Evolutionary conservation across 78 protist genomes (phyloP), one percentile per base, ranked within the genome.

Genomic region (Pigoraptor vietnamica): DNA sequence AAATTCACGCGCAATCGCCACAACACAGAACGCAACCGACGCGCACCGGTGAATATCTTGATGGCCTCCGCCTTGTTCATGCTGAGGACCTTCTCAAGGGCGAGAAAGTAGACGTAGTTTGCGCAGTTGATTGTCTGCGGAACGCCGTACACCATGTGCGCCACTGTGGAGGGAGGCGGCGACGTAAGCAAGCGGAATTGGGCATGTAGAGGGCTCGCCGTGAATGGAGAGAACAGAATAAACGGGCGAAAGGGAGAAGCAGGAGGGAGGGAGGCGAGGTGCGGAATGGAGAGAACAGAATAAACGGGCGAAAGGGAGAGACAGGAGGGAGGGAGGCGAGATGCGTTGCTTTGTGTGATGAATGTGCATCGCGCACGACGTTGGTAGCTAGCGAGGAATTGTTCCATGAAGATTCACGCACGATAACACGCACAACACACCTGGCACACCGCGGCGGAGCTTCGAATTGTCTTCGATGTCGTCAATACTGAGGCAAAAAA

Each of bases 381-480:
- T n/a, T n/a, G n/a, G n/a, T n/a, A n/a, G n/a, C n/a, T n/a, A n/a
- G n/a, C n/a, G n/a, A n/a, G n/a, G n/a, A n/a, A n/a, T n/a, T n/a
- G n/a, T n/a, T n/a, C n/a, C n/a, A n/a, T n/a, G n/a, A n/a, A n/a
- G n/a, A n/a, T n/a, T n/a, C n/a, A n/a, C n/a, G n/a, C n/a, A n/a
- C n/a, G n/a, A n/a, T n/a, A n/a, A n/a, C n/a, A n/a, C n/a, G n/a
- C n/a, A n/a, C n/a, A n/a, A 88, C 87, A 1, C 1, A 90, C 92
- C 91, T 0, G 97, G 98, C 24, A 89, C 79, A 34, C 98, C 98
- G 33, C 99, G 94, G 79, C 99, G 94, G n/a, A 98, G 95, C 37
- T 83, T 90, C 1, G 98, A 95, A 56, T 94, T 94, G 93, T 98
- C 99, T 92, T 98, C 97, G 21, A 98, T 97, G 91, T 98, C 99